These are phyloP conservation scores for Epichloe glyceriae DNA, from an alignment of 2,329 filamentous ascomycete species.

Conservation along the genomic window DNA sequence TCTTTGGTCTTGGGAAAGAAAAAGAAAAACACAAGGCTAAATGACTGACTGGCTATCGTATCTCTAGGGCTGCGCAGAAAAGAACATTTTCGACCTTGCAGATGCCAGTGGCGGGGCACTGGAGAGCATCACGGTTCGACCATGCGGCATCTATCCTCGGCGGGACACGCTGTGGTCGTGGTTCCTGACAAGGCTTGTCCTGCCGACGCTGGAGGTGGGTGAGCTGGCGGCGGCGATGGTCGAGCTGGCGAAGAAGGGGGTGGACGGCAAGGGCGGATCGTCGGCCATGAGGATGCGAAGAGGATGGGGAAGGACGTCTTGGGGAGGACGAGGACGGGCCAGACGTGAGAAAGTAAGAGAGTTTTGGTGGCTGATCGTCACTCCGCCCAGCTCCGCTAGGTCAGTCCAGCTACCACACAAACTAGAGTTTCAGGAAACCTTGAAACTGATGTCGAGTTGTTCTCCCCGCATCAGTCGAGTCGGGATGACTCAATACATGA, in stretches of 20 bases:
- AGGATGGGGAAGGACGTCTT: neutral
- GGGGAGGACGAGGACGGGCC: neutral
- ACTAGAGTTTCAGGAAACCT: too few species aligned
- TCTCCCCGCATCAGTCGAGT: too few species aligned
- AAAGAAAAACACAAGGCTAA: too few species aligned
- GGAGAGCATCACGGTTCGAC: conserved; percentile 1
- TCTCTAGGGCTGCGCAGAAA: conserved; percentile 1
- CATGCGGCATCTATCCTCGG: neutral
- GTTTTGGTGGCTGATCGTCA: too few species aligned
- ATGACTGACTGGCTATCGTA: neutral
- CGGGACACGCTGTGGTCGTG: neutral
- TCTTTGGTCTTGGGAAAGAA: too few species aligned
- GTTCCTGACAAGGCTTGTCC: conserved; percentile 2
- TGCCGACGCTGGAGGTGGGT: conserved; percentile 1
- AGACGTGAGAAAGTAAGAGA: neutral
- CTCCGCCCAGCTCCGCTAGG: too few species aligned
- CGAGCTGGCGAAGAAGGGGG: neutral
- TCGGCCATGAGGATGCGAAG: neutral
- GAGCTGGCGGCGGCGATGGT: conserved; percentile 1
- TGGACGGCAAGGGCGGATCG: neutral
- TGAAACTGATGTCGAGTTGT: too few species aligned
- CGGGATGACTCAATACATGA: too few species aligned
- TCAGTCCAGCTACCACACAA: too few species aligned
- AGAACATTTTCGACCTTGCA: conserved; percentile 1
- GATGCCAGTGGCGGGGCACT: neutral